These are phyloP conservation scores for Alternaria infectoria DNA, from an alignment of 2,329 filamentous ascomycete species.

Conservation along the genomic window DNA sequence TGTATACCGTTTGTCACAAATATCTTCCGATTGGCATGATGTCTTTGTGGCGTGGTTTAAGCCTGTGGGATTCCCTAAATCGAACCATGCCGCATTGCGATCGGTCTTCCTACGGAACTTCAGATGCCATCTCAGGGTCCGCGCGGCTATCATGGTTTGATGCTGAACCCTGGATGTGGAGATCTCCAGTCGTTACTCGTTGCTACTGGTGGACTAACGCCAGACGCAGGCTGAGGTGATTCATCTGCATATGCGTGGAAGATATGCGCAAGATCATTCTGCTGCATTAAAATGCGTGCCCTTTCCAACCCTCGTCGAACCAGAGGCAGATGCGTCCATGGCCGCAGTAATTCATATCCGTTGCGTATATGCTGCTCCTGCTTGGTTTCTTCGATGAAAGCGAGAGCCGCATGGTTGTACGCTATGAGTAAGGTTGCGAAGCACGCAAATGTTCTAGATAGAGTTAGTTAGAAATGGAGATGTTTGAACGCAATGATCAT, in stretches of 20 bases:
- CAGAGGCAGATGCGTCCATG: constrained; percentile 31
- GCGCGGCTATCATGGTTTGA: background rate
- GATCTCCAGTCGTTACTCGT: constrained; percentile 8
- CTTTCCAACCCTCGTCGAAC: constrained; percentile 27
- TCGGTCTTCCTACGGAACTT: background rate
- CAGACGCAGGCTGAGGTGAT: background rate
- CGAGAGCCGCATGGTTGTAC: constrained; percentile 22
- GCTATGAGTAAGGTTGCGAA: constrained; percentile 29
- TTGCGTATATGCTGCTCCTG: constrained; percentile 32
- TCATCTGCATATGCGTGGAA: constrained; percentile 15
- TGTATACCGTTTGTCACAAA: background rate
- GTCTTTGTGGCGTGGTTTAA: background rate
- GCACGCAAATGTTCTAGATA: constrained; percentile 23
- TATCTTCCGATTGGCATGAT: background rate
- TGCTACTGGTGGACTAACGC: constrained; percentile 5
- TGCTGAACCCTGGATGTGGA: background rate
- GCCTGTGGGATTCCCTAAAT: background rate
- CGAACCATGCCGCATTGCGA: background rate
- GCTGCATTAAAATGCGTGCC: constrained; percentile 27
- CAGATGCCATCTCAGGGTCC: background rate
- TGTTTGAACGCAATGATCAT: background rate
- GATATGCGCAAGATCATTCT: constrained; percentile 20
- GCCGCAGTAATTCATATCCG: constrained; percentile 26
- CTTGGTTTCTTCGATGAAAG: constrained; percentile 28
- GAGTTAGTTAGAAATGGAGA: background rate